Base-by-base conservation (phyloP, 2,329 filamentous ascomycete species). In the Aspergillus glaucus region DNA sequence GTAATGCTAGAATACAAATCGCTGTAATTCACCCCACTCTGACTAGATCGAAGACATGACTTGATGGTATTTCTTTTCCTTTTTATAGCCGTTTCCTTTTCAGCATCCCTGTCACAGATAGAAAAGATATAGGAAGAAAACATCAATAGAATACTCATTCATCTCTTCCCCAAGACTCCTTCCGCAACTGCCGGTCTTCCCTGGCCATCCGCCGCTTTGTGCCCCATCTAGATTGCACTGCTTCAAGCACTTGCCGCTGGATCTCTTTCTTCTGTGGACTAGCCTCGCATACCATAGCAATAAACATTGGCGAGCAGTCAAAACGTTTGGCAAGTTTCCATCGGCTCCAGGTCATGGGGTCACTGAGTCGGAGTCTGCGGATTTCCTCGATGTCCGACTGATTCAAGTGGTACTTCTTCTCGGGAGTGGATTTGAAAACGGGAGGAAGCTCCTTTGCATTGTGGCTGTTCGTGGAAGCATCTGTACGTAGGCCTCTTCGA, bases 401-500 rank as follows among this genome's bases (percentile, higher is more conserved):
- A 14, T 69, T 78, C 48, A 86, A 67, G 60, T 85, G 79, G 55
- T 86, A 84, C 55, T 77, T 80, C 61, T 84, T 82, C 60, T 79
- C 73, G 46, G 77, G 72, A 3, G 74, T 67, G 6, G 67, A 58
- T 47, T 75, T 75, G 36, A 82, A 68, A 6, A 80, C 65, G 8
- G 75, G 67, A 1, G 79, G 74, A 1, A 81, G 66, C 14, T 61
- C 56, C 26, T 61, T 55, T 47, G 57, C 47, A 32, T 55, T 56
- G 10, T 56, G 41, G 28, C 49, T 45, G 41, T 48, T 55, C 4
- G 59, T 47, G 1, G 67, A 55, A 36, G 56, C 54, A 45, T 68
- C 56, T n/a, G 66, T 54, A 57, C 75, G 75, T 26, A 81, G 63
- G 39, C 64, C 59, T 53, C 74, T 69, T 48, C 82, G 74, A 19